Conservation (phyloP, 176 grass and related monocot genomes). For the Carex pumila region DNA sequence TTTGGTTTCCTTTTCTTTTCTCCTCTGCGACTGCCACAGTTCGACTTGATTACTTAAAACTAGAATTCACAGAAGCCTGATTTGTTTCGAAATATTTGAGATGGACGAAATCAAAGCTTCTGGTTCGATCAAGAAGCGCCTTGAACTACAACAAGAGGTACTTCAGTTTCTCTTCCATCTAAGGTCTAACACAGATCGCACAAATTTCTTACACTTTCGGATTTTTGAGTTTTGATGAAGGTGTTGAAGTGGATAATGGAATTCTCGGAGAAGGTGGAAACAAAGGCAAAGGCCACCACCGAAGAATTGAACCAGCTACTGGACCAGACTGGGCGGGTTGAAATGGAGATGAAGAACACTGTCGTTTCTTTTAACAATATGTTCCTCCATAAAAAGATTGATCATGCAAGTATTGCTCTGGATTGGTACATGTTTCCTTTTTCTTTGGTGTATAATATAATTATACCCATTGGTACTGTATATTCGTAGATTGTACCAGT, state of each 20-base stretch:
- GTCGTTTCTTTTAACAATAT: conserved; percentile 36
- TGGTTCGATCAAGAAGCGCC: conserved; percentile 20
- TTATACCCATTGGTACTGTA: neutral
- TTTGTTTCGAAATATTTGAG: neutral
- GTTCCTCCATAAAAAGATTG: conserved; percentile 33
- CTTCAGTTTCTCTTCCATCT: neutral
- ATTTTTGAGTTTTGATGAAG: conserved; percentile 21
- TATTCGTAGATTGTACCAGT: neutral
- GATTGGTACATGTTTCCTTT: conserved; percentile 22
- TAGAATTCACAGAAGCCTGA: neutral
- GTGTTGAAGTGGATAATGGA: conserved; percentile 49
- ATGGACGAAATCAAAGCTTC: conserved; percentile 31
- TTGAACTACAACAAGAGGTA: conserved; percentile 34
- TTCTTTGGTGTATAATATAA: neutral
- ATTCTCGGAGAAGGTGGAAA: conserved; percentile 57
- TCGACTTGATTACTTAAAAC: neutral
- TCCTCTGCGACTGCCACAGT: neutral
- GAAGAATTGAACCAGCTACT: conserved; percentile 47
- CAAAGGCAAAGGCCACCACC: conserved; percentile 32
- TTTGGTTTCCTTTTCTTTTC: no score
- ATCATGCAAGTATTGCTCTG: conserved; percentile 77
- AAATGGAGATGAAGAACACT: conserved; percentile 65
- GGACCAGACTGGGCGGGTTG: conserved; percentile 31
- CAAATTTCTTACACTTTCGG: neutral
- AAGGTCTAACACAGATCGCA: neutral